These are phyloP conservation scores for Geotrichum histeridarum DNA, from an alignment of 1,139 yeast species.

Conservation along the genomic window DNA sequence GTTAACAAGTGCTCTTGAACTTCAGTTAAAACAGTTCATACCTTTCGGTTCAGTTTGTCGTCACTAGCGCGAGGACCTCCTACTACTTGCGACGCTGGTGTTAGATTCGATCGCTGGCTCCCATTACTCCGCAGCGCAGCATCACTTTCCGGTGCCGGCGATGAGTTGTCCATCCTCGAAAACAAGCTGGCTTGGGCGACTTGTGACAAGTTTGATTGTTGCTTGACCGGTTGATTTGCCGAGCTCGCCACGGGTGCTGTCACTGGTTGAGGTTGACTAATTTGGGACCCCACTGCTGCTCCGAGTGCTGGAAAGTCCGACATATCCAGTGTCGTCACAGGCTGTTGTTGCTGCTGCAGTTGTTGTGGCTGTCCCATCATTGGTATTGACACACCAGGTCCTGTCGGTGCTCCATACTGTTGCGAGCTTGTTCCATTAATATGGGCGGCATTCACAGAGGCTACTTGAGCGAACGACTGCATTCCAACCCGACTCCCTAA, in stretches of 20 bases:
- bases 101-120: constrained; percentile 4
- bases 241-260: background rate
- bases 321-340: background rate
- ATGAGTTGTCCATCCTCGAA: constrained; percentile 14
- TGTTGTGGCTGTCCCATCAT: background rate
- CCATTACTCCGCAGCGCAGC: constrained; percentile 10
- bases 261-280: constrained; percentile 6
- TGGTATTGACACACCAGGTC: background rate
- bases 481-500: background rate
- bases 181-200: constrained; percentile 13
- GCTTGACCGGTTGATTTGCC: background rate
- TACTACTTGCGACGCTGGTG: constrained; percentile 1
- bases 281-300: constrained; percentile 20
- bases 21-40: background rate
- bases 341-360: background rate
- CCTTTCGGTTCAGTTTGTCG: constrained; percentile 1
- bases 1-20: background rate
- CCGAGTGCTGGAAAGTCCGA: constrained; percentile 3
- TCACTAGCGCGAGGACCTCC: constrained; percentile 2
- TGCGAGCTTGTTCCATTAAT: constrained; percentile 4
- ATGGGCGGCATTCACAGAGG: constrained; percentile 14
- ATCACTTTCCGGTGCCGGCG: constrained; percentile 9
- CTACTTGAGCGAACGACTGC: constrained; percentile 23
- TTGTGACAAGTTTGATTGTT: constrained; percentile 11
- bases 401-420: background rate